phyloP scores from a whole-genome alignment of 1,139 yeast species.

The Yamadazyma triangularis region DNA sequence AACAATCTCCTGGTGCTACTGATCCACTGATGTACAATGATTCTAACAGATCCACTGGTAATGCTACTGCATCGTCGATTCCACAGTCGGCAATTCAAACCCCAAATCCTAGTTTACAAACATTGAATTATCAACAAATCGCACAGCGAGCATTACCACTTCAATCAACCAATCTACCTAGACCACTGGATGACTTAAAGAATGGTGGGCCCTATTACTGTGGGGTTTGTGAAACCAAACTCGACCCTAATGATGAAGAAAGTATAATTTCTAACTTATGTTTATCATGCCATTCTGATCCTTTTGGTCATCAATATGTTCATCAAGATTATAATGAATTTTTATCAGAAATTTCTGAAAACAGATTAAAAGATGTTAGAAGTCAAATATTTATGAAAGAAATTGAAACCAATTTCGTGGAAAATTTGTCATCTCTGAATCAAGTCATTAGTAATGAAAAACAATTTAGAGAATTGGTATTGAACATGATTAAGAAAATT shows the following conservation, averaged over 20 bases:
- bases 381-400: constrained; percentile 36
- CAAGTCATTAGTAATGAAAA: constrained; percentile 25
- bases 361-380: constrained; percentile 19
- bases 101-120: constrained; percentile 9
- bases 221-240: constrained; percentile 22
- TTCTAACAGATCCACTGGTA: constrained; percentile 7
- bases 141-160: constrained; percentile 15
- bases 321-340: constrained; percentile 33
- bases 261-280: constrained; percentile 25
- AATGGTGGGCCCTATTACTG: constrained; percentile 15
- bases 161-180: constrained; percentile 14
- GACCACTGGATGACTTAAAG: constrained; percentile 1
- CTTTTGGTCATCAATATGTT: constrained; percentile 30
- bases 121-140: constrained; percentile 14
- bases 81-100: constrained; percentile 12
- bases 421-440: constrained; percentile 19
- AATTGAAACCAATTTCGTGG: constrained; percentile 28
- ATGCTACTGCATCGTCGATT: constrained; percentile 8
- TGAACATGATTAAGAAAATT: constrained; percentile 32
- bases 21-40: constrained; percentile 1
- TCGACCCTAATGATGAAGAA: constrained; percentile 21
- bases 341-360: constrained; percentile 23
- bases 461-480: constrained; percentile 32
- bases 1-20: constrained; percentile 3
- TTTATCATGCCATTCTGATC: constrained; percentile 26